Conservation (phyloP, 1,139 yeast species). For the Debaryomyces udenii region DNA sequence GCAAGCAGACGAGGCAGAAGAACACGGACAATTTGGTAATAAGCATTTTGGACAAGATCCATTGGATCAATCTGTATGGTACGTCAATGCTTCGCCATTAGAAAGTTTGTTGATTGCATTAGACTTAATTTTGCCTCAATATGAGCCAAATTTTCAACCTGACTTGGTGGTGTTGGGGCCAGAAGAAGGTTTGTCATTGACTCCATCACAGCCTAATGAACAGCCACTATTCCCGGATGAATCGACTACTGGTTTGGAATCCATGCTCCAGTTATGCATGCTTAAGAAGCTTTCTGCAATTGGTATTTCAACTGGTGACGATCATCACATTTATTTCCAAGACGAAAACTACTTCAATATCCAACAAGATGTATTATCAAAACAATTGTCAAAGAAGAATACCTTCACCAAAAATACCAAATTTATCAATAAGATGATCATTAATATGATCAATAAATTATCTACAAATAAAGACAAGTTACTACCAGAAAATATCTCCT, state of each 20-base stretch:
- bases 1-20: slow-evolving; percentile 5
- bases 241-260: slow-evolving; percentile 13
- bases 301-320: slow-evolving; percentile 31
- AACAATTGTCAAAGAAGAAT: slow-evolving; percentile 22
- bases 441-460: slow-evolving; percentile 22
- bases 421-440: slow-evolving; percentile 29
- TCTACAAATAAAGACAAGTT: neutral
- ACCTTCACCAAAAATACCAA: slow-evolving; percentile 28
- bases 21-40: slow-evolving; percentile 10
- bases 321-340: slow-evolving; percentile 36
- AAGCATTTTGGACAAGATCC: slow-evolving; percentile 38
- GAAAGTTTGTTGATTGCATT: slow-evolving; percentile 35
- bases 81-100: slow-evolving; percentile 37
- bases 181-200: slow-evolving; percentile 31
- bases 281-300: slow-evolving; percentile 32
- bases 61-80: slow-evolving; percentile 40
- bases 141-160: slow-evolving; percentile 31
- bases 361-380: slow-evolving; percentile 14
- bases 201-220: slow-evolving; percentile 16
- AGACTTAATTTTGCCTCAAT: slow-evolving; percentile 35
- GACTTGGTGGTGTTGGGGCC: slow-evolving; percentile 49
- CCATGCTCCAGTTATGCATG: slow-evolving; percentile 26
- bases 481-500: slow-evolving; percentile 8
- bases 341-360: slow-evolving; percentile 31
- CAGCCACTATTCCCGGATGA: slow-evolving; percentile 8